phyloP scores from a whole-genome alignment of 495 filamentous ascomycete species.

The Lentithecium fluviatile region DNA sequence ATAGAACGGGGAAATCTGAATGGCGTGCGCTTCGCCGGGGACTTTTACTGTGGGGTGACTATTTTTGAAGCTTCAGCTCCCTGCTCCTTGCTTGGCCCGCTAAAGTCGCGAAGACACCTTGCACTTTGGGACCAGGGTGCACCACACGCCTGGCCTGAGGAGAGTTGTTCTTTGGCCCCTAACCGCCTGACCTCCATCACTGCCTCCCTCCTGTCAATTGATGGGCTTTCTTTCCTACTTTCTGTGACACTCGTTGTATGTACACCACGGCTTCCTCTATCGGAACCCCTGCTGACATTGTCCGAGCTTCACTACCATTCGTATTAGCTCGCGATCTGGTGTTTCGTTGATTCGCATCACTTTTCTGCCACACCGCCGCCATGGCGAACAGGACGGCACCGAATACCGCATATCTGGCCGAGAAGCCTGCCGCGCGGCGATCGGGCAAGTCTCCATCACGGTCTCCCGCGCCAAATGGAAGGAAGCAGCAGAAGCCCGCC shows the following conservation, averaged over 20 bases:
- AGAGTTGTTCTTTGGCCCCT: constrained; percentile 17
- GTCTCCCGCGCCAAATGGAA: constrained; percentile 27
- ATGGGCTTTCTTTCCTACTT: constrained; percentile 19
- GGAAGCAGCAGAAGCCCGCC: constrained; percentile 25
- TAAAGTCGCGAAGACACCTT: constrained; percentile 18
- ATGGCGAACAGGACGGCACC: constrained; percentile 33
- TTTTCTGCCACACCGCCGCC: constrained; percentile 16
- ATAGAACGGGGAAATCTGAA: too few relatives aligned
- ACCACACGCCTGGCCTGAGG: not conserved
- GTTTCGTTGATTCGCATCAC: not conserved
- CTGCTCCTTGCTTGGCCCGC: constrained; percentile 23
- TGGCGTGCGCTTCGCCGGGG: not conserved
- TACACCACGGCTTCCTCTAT: not conserved
- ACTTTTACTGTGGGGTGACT: constrained; percentile 6
- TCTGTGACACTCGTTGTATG: constrained; percentile 23
- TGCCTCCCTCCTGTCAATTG: constrained; percentile 8
- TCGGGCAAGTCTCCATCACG: constrained; percentile 36
- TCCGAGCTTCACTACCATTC: constrained; percentile 2
- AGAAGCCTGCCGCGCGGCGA: constrained; percentile 23
- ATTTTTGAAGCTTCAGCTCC: constrained; percentile 14
- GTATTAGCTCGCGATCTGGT: not conserved
- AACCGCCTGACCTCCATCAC: constrained; percentile 3
- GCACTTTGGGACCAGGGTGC: constrained; percentile 21
- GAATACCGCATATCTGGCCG: constrained; percentile 22
- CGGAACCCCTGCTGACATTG: constrained; percentile 5